These are phyloP conservation scores for Trichoderma sp. DNA, from an alignment of 2,329 filamentous ascomycete genomes.

Conservation along the genomic window DNA sequence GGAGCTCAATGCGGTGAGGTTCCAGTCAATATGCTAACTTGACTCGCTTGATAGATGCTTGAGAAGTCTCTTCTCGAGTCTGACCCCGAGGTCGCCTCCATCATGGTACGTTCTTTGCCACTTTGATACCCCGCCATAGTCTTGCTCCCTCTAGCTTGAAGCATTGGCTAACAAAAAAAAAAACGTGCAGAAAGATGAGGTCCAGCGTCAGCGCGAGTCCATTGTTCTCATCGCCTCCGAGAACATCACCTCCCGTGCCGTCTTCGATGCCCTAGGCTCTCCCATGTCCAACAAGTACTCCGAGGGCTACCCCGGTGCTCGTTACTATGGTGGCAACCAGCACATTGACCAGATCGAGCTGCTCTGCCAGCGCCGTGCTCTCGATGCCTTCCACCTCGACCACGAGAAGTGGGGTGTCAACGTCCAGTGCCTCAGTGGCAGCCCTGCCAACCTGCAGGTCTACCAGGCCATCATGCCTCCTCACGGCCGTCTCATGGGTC, in stretches of 20 bases:
- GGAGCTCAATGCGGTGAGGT: neutral
- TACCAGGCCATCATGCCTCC: constrained; percentile 97
- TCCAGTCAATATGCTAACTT: constrained; percentile 25
- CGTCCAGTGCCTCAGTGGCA: constrained; percentile 90
- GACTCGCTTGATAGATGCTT: constrained; percentile 70
- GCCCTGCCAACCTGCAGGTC: constrained; percentile 95
- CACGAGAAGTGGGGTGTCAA: constrained; percentile 96
- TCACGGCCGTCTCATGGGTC: constrained; percentile 95
- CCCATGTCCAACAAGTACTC: constrained; percentile 99
- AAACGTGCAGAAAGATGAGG: constrained; percentile 74
- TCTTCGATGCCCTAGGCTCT: constrained; percentile 94
- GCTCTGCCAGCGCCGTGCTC: constrained; percentile 90
- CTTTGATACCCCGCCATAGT: neutral
- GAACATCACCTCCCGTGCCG: constrained; percentile 97
- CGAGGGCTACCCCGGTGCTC: constrained; percentile 95
- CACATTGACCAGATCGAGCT: constrained; percentile 97
- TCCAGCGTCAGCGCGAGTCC: constrained; percentile 96
- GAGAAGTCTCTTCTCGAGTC: constrained; percentile 90
- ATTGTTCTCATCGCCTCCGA: constrained; percentile 98
- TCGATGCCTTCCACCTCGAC: constrained; percentile 87
- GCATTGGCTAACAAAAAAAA: constrained; percentile 15
- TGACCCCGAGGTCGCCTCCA: constrained; percentile 91
- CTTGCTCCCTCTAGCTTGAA: constrained; percentile 37
- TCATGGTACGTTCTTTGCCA: constrained; percentile 73
- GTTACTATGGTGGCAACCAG: constrained; percentile 99